phyloP scores from a whole-genome alignment of 495 filamentous ascomycete species.

The Cenococcum geophilum region DNA sequence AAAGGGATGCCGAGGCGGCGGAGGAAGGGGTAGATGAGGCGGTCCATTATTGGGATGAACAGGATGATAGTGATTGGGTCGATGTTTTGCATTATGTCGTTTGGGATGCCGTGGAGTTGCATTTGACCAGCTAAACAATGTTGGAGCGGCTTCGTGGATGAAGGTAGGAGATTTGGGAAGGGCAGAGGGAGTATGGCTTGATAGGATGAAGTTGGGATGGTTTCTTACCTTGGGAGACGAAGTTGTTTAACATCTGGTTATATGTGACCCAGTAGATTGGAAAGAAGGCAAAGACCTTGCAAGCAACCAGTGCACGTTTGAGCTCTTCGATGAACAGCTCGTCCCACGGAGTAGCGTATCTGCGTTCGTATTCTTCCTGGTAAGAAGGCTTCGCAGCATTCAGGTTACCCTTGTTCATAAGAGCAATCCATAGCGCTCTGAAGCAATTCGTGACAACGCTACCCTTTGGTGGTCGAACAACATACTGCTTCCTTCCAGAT shows the following conservation, averaged over 20 bases:
- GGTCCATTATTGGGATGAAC: conserved; percentile 29
- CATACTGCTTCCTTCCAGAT: conserved; percentile 51
- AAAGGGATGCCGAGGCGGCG: conserved; percentile 22
- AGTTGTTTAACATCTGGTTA: conserved; percentile 33
- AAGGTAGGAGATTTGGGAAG: not conserved
- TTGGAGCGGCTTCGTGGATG: conserved; percentile 27
- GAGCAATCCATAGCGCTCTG: conserved; percentile 55
- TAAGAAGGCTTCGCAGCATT: conserved; percentile 58
- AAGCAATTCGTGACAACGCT: conserved; percentile 58
- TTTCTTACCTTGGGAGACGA: conserved; percentile 28
- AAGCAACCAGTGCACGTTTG: conserved; percentile 44
- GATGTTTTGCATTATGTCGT: conserved; percentile 35
- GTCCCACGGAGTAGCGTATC: conserved; percentile 38
- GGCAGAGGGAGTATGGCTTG: not conserved
- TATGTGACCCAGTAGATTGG: conserved; percentile 43
- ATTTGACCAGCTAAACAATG: conserved; percentile 49
- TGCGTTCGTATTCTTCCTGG: conserved; percentile 41
- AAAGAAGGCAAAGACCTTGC: conserved; percentile 51
- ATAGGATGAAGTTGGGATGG: not conserved
- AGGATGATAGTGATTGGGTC: conserved; percentile 33
- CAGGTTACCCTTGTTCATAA: conserved; percentile 54
- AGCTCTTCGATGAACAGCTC: conserved; percentile 48
- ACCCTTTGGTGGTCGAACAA: conserved; percentile 55
- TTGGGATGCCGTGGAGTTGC: conserved; percentile 58
- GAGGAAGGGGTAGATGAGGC: conserved; percentile 33